Evolutionary conservation across 306 rosid genomes (phyloP).

Genomic region (Malus asiatica): DNA sequence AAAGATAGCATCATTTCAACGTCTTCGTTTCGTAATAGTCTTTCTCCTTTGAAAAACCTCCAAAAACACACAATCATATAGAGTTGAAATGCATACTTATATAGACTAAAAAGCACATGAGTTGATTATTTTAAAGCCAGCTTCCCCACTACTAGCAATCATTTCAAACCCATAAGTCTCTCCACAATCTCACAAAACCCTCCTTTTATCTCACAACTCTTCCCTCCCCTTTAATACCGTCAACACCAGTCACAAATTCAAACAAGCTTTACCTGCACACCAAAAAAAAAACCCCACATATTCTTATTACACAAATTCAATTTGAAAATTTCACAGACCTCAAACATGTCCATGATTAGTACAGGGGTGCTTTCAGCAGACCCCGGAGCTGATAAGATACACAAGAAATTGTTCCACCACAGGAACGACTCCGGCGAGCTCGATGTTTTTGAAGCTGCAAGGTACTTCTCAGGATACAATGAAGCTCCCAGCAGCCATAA

Average conservation of each 20-base stretch:
- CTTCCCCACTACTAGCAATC: constrained; percentile 58
- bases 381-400: constrained; percentile 34
- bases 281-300: neutral
- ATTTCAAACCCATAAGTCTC: constrained; percentile 48
- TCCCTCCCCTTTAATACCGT: constrained; percentile 17
- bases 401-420: constrained; percentile 62
- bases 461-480: constrained; percentile 83
- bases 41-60: neutral
- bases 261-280: neutral
- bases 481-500: constrained; percentile 27
- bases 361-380: constrained; percentile 35
- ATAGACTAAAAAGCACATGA: constrained; percentile 16
- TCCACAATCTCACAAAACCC: constrained; percentile 39
- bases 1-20: no score
- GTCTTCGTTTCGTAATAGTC: neutral
- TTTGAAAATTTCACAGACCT: neutral
- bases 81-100: constrained; percentile 18
- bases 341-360: constrained; percentile 57
- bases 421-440: constrained; percentile 74
- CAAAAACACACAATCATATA: constrained; percentile 38
- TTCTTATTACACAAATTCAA: neutral
- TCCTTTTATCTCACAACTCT: constrained; percentile 9
- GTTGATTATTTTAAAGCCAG: constrained; percentile 43
- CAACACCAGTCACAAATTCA: constrained; percentile 17
- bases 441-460: constrained; percentile 83